Evolutionary conservation across 2,329 filamentous ascomycete genomes (phyloP), one percentile per base, ranked within the genome.

Genomic region (Neophaeococcomyces mojaviensis): DNA sequence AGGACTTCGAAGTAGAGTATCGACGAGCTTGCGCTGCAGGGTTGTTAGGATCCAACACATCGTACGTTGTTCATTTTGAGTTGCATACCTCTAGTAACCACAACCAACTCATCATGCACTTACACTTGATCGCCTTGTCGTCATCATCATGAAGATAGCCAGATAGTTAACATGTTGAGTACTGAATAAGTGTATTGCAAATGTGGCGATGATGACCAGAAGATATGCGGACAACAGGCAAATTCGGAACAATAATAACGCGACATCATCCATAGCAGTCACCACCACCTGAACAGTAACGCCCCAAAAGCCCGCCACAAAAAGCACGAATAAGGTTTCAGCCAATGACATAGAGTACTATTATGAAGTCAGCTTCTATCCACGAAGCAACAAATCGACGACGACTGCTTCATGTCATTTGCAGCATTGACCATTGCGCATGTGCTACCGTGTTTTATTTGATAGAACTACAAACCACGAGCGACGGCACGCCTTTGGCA

Each of bases 1-100:
- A 8, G 65, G 67, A 50, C 67, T 70, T 43, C 61, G 56, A 41
- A 71, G 58, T 46, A 71, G 64, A 15, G 39, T 38, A 16, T 44
- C 40, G 30, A 51, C 42, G 8, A 45, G 36, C 20, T 54, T 58
- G 48, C 24, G 44, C 37, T 43, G 26, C 19, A 9, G 10, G 33
- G 22, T n/a, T 40, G 24, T 39, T 8, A 43, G 35, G 31, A 51
- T 48, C 37, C 34, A 26, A 22, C 13, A 13, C 44, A 41, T 45
- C 48, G 42, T 46, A 34, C 24, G 19, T 42, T 39, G 44, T 39
- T 28, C 24, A 43, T 49, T 37, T 28, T 48, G 43, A 20, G 49
- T 24, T n/a, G 46, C 54, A 36, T 39, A 54, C 54, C 50, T 56
- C 54, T 19, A 56, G 22, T 28, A 52, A 22, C 54, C 49, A 53